phyloP scores from a whole-genome alignment of 768 basidiomycete species.

The Pluteus cervinus region DNA sequence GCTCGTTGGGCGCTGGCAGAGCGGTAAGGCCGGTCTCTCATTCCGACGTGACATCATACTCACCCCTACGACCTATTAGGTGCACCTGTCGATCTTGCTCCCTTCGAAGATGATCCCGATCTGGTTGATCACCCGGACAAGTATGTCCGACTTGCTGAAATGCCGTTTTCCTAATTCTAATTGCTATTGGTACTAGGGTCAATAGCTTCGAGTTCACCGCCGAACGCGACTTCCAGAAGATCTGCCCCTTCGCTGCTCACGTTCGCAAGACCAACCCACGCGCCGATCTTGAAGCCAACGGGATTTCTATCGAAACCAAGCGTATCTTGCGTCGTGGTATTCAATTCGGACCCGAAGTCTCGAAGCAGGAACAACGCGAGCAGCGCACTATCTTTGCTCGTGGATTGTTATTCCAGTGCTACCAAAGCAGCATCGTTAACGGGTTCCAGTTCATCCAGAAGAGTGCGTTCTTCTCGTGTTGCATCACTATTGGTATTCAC shows the following conservation, averaged over 20 bases:
- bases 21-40: constrained; percentile 34
- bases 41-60: not conserved
- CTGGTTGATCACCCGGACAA: constrained; percentile 29
- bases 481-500: not conserved
- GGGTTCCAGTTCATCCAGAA: constrained; percentile 39
- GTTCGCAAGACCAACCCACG: constrained; percentile 42
- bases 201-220: constrained; percentile 37
- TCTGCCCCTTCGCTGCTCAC: constrained; percentile 44
- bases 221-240: constrained; percentile 26
- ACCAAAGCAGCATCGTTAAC: constrained; percentile 32
- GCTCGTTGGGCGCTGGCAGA: constrained; percentile 51
- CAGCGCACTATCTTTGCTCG: constrained; percentile 39
- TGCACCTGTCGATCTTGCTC: constrained; percentile 40
- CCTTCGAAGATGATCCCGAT: constrained; percentile 34
- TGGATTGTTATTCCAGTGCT: constrained; percentile 40
- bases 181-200: constrained; percentile 19
- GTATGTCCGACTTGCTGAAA: constrained; percentile 13
- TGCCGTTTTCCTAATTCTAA: constrained; percentile 10
- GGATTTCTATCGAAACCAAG: constrained; percentile 17
- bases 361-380: constrained; percentile 24
- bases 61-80: constrained; percentile 19
- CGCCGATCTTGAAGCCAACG: constrained; percentile 29
- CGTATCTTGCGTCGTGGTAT: constrained; percentile 45
- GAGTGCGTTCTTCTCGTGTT: constrained; percentile 17
- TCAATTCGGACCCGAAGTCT: constrained; percentile 48